Evolutionary conservation across 768 basidiomycete species (phyloP).

Genomic region (Dentipellis fragilis): DNA sequence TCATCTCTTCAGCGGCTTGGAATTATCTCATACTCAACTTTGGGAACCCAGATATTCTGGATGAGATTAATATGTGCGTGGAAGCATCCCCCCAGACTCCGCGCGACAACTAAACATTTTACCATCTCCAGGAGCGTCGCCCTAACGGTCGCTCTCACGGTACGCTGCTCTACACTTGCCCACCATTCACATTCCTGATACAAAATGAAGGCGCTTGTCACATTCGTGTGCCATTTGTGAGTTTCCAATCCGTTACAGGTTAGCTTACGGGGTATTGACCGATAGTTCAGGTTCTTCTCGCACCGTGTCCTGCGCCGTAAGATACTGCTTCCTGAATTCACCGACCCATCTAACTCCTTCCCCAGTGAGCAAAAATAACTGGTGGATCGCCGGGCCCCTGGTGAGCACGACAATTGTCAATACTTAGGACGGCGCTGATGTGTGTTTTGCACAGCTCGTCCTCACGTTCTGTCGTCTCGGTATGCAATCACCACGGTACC

Average conservation of each 20-base stretch:
- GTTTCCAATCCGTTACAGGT: neutral
- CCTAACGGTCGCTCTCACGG: conserved; percentile 12
- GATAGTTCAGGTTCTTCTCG: conserved; percentile 6
- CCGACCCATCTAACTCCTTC: neutral
- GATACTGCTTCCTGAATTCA: neutral
- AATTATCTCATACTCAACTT: conserved; percentile 11
- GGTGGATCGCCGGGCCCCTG: conserved; percentile 7
- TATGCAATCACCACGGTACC: neutral
- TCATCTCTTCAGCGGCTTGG: conserved; percentile 11
- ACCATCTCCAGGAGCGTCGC: conserved; percentile 4
- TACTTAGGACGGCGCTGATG: neutral
- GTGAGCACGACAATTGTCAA: neutral
- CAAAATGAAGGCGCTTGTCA: conserved; percentile 4
- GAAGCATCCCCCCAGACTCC: neutral
- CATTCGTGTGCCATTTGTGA: conserved; percentile 9
- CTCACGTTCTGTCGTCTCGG: conserved; percentile 6
- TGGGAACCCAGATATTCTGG: conserved; percentile 1
- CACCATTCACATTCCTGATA: neutral
- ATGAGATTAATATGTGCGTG: conserved; percentile 7
- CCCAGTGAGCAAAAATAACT: conserved; percentile 13
- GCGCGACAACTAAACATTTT: neutral
- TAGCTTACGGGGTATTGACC: neutral
- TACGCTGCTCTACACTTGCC: neutral
- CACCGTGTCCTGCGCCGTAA: conserved; percentile 6
- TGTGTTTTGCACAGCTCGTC: neutral